Evolutionary conservation across 1,284 basidiomycete species (phyloP), one percentile per base, ranked within the genome.

Genomic region (Chalciporus sp.): DNA sequence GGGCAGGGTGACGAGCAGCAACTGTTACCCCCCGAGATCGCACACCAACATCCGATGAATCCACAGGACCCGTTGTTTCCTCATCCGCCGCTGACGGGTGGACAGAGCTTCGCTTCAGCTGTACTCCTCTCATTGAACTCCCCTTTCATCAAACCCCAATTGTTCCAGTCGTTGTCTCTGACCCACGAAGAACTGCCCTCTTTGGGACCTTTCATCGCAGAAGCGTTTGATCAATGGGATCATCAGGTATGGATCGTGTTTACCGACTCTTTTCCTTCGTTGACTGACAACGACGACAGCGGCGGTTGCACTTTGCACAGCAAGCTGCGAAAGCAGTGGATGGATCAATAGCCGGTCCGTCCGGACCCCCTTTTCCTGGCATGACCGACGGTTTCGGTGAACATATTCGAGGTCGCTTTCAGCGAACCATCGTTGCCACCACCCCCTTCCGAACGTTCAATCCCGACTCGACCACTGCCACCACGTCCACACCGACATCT

Each of bases 161-260:
- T 91, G 20, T 71, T 91, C 31, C 81, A 87, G 45, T 84, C 81
- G 4, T 73, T 92, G 39, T 78, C 80, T 57, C 85, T 92, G 82
- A 83, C 85, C 23, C 84, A 82, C 68, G 87, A 90, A 52, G 89
- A 92, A 62, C 78, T 92, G n/a, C 82, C 83, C 4, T 83, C 85
- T 9, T 71, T 92, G 47, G 87, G 92, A 63, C 86, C 87, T 23
- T 77, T 90, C 57, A 86, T 92, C 53, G 88, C 89, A 4, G 84
- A 86, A 48, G 88, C 88, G 20, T 92, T 87, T 80, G 89, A 92
- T 58, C 84, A 86, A 46, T 92, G 89, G 89, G 85, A 91, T 65
- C 81, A 83, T 58, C 83, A 86, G 71, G 88, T 90, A 61, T 54
- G 80, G 52, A 39, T 35, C 28, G 54, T 5, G 14, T 6, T 26